Conservation (phyloP, 345 rosid species). For the Salix viminalis region DNA sequence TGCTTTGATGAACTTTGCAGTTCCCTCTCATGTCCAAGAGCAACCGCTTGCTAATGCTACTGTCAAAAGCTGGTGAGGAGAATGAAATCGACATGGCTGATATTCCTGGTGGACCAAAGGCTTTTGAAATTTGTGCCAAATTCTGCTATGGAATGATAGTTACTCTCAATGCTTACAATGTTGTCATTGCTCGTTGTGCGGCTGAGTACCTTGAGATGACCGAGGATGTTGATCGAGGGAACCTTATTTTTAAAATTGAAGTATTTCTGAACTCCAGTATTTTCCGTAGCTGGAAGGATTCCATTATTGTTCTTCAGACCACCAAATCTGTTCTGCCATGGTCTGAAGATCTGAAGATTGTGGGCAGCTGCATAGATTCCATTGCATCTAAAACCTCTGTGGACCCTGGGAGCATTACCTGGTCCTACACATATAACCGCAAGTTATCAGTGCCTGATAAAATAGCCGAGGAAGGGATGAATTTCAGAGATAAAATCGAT, state of each 20-base stretch:
- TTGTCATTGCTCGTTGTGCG: slow-evolving; percentile 79
- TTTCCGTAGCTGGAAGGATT: slow-evolving; percentile 92
- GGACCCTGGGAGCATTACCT: slow-evolving; percentile 61
- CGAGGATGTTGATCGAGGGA: slow-evolving; percentile 73
- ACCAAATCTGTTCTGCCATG: slow-evolving; percentile 72
- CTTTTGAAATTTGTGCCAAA: slow-evolving; percentile 92
- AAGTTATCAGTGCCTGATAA: slow-evolving; percentile 52
- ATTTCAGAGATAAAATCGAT: slow-evolving; percentile 42
- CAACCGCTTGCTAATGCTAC: slow-evolving; percentile 59
- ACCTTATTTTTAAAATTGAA: slow-evolving; percentile 74
- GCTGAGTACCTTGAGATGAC: slow-evolving; percentile 95
- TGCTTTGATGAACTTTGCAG: slow-evolving; percentile 38
- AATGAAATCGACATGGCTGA: slow-evolving; percentile 51
- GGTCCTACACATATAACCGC: slow-evolving; percentile 87
- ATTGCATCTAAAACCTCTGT: slow-evolving; percentile 75
- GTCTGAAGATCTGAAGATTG: slow-evolving; percentile 84
- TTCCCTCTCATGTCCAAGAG: slow-evolving; percentile 92
- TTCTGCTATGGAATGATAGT: slow-evolving; percentile 92
- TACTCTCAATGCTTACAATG: slow-evolving; percentile 78
- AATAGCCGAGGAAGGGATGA: slow-evolving; percentile 42
- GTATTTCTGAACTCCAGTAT: slow-evolving; percentile 82
- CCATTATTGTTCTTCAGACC: slow-evolving; percentile 85
- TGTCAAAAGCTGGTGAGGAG: slow-evolving; percentile 47
- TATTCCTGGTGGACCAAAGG: slow-evolving; percentile 84
- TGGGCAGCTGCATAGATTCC: slow-evolving; percentile 80